phyloP scores from a whole-genome alignment of 2,329 filamentous ascomycete species.

The Colletotrichum euphorbiae region DNA sequence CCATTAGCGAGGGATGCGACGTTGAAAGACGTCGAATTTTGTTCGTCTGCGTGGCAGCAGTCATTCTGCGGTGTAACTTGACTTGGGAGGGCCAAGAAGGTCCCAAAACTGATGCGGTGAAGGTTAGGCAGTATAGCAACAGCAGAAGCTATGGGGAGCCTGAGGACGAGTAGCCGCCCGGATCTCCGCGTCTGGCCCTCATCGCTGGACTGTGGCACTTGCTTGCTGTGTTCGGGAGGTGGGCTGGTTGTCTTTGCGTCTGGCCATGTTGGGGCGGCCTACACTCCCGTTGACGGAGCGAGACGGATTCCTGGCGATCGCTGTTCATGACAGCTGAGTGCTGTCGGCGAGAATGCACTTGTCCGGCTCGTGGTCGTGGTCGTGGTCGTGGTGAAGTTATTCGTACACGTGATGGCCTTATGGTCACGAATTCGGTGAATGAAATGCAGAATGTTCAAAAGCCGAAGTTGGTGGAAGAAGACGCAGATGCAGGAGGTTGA shows the following conservation, averaged over 20 bases:
- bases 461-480: not conserved
- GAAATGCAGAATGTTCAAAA: not conserved
- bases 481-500: not conserved
- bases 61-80: constrained; percentile 23
- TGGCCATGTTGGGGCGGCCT: no score
- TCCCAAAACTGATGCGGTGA: not conserved
- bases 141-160: not conserved
- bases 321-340: no score
- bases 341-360: no score
- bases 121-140: not conserved
- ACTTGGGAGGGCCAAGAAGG: not conserved
- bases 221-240: no score
- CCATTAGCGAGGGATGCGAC: not conserved
- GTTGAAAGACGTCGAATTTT: constrained; percentile 8
- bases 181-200: no score
- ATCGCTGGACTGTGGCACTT: no score
- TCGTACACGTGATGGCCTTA: not conserved
- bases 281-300: no score
- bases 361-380: no score
- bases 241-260: no score
- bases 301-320: no score
- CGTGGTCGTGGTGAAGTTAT: not conserved
- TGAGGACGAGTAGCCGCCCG: not conserved
- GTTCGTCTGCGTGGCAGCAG: constrained; percentile 7
- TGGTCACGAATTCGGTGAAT: not conserved